Percentiles rank a stretch among this genome's conserved stretches.
Evolutionary conservation across 2,329 filamentous ascomycete species (phyloP).

Genomic region (Colletotrichum sp.): DNA sequence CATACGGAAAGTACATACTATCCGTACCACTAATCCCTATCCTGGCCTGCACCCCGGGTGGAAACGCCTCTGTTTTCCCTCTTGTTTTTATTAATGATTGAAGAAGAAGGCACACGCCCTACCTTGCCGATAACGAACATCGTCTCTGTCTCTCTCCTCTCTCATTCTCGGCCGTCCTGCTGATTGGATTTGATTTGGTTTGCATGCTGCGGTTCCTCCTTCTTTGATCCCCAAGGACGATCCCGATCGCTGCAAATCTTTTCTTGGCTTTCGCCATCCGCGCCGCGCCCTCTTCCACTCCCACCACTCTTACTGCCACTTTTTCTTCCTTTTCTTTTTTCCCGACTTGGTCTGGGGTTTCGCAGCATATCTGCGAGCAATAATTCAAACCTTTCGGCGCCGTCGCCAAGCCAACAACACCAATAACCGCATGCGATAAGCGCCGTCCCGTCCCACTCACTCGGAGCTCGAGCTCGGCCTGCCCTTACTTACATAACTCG

Average conservation of each 20-base stretch:
- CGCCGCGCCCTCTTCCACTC: not conserved
- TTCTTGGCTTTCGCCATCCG: conserved; percentile 3
- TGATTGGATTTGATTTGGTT: not conserved
- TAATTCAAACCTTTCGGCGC: not conserved
- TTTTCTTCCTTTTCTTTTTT: not conserved
- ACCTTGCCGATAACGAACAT: not conserved
- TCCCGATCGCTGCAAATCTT: conserved; percentile 2
- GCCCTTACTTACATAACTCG: not conserved
- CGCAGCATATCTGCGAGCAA: not conserved
- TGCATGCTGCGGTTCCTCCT: not conserved
- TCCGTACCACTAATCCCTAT: not conserved
- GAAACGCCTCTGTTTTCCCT: conserved; percentile 5
- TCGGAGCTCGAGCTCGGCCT: not conserved
- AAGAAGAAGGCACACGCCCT: not conserved
- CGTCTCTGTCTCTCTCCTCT: not conserved
- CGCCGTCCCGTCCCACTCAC: not conserved
- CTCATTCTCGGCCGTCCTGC: not conserved
- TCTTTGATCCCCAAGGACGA: not conserved
- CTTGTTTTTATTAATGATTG: not conserved
- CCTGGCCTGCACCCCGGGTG: conserved; percentile 9
- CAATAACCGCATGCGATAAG: not conserved
- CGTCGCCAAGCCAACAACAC: not conserved
- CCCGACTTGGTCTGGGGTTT: not conserved
- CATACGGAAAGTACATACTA: not conserved
- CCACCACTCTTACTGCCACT: not conserved